phyloP scores from a whole-genome alignment of 495 filamentous ascomycete species.

The Hypomontagnella monticulosa region DNA sequence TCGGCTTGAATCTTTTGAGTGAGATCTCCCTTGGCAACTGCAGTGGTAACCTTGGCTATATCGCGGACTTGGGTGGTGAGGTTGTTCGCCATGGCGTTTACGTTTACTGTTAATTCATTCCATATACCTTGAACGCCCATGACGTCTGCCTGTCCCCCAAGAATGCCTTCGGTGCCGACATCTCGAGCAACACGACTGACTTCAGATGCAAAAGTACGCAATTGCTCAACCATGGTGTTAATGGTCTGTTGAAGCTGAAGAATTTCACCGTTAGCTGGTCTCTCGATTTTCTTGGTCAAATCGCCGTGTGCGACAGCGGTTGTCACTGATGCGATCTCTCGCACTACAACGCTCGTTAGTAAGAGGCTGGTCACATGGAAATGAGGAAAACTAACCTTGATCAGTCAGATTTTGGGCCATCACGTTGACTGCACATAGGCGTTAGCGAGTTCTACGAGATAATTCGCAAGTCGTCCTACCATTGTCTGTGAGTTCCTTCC shows the following conservation, averaged over 20 bases:
- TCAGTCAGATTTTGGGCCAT: constrained; percentile 84
- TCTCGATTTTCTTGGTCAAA: constrained; percentile 93
- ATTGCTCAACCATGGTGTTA: constrained; percentile 98
- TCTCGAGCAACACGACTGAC: constrained; percentile 96
- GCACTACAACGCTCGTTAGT: constrained; percentile 62
- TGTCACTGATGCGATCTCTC: constrained; percentile 96
- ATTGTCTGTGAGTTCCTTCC: constrained; percentile 97
- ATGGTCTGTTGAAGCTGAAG: constrained; percentile 96
- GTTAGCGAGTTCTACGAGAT: constrained; percentile 29
- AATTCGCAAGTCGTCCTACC: constrained; percentile 58
- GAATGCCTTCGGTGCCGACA: constrained; percentile 95
- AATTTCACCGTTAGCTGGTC: constrained; percentile 94
- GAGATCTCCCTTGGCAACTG: constrained; percentile 94
- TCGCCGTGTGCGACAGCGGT: constrained; percentile 97
- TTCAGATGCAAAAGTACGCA: constrained; percentile 96
- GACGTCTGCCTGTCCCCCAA: constrained; percentile 96
- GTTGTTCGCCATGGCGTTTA: constrained; percentile 98
- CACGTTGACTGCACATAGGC: constrained; percentile 76
- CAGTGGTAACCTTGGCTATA: constrained; percentile 98
- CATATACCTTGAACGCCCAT: constrained; percentile 85
- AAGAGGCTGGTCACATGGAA: neutral
- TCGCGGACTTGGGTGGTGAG: constrained; percentile 97
- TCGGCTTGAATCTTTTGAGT: constrained; percentile 97
- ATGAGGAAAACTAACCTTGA: constrained; percentile 54
- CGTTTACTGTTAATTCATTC: constrained; percentile 97